A percentile compares a stretch with the other conserved stretches of the same genome.
These are phyloP conservation scores for Eustoma russellianum DNA, from an alignment of 257 asterid genomes.

Conservation along the genomic window DNA sequence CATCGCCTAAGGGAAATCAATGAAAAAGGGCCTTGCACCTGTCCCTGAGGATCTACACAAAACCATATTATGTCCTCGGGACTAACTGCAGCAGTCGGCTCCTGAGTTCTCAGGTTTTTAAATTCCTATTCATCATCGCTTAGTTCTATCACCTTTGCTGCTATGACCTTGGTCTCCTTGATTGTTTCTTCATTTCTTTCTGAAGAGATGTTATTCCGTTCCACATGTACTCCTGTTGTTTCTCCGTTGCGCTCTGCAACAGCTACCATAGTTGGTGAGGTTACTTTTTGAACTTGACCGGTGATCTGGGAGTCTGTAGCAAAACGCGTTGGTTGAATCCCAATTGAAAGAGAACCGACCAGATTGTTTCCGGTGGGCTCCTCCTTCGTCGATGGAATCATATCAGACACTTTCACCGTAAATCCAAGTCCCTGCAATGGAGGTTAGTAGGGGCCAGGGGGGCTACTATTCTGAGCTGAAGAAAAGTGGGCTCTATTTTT, in stretches of 20 bases:
- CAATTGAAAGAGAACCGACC: too few relatives aligned
- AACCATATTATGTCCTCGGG: conserved; percentile 30
- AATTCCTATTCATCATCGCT: conserved; percentile 44
- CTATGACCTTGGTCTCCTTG: neutral
- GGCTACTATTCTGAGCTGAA: too few relatives aligned
- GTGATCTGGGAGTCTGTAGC: neutral
- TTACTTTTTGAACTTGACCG: conserved; percentile 6
- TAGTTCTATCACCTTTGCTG: conserved; percentile 36
- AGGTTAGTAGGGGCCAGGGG: too few relatives aligned
- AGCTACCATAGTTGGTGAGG: neutral
- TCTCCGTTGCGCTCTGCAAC: conserved; percentile 7
- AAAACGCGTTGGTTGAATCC: too few relatives aligned
- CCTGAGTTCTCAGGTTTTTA: conserved; percentile 8
- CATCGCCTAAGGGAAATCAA: conserved; percentile 32
- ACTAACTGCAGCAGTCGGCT: conserved; percentile 2
- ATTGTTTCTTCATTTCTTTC: too few relatives aligned
- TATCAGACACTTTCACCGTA: too few relatives aligned
- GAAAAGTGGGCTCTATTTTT: too few relatives aligned
- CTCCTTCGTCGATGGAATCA: too few relatives aligned
- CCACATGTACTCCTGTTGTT: conserved; percentile 1
- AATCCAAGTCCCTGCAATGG: too few relatives aligned
- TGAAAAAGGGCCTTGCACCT: conserved; percentile 60
- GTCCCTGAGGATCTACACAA: conserved; percentile 62
- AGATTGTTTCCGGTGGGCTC: too few relatives aligned
- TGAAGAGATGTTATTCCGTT: neutral